A percentile compares a stretch with the other conserved stretches of the same genome.
These are phyloP conservation scores for Chlamydomonas applanata DNA, from an alignment of 139 green algal genomes.

Conservation along the genomic window DNA sequence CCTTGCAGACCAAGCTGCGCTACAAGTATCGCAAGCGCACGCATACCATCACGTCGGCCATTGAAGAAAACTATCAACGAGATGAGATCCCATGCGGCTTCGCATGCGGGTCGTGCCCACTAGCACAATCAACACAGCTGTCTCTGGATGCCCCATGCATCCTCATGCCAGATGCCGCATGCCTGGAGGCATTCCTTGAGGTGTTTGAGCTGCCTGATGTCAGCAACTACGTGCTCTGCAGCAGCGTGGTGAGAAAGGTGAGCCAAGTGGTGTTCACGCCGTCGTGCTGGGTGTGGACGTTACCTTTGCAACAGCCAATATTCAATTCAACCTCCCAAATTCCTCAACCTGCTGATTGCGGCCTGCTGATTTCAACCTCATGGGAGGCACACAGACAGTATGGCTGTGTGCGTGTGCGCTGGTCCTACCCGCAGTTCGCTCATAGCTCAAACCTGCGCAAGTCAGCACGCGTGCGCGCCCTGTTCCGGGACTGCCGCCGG, in stretches of 20 bases:
- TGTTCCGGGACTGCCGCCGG: conserved; percentile 57
- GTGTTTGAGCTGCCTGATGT: conserved; percentile 53
- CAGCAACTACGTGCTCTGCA: conserved; percentile 23
- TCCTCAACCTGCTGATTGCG: not conserved
- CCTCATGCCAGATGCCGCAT: conserved; percentile 38
- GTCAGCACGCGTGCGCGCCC: conserved; percentile 31
- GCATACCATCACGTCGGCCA: conserved; percentile 19
- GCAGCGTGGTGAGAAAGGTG: conserved; percentile 28
- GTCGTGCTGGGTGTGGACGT: too few species aligned
- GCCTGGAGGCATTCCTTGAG: conserved; percentile 41
- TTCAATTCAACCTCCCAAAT: not conserved
- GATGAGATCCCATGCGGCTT: conserved; percentile 37
- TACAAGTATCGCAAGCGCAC: conserved; percentile 46
- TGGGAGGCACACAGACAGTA: not conserved
- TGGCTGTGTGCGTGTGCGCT: not conserved
- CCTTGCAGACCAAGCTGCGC: conserved; percentile 15
- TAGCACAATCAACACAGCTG: not conserved
- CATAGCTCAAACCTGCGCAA: conserved; percentile 31
- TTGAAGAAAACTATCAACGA: conserved; percentile 41
- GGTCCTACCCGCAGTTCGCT: conserved; percentile 21
- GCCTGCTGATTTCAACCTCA: not conserved
- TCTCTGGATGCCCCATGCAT: conserved; percentile 26
- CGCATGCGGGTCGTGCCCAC: not conserved
- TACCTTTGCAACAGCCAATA: too few species aligned
- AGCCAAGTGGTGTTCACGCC: not conserved